Percentiles rank a stretch among this genome's conserved stretches.
Conservation (phyloP, 2,329 filamentous ascomycete genomes). For the Penicillium palitans region DNA sequence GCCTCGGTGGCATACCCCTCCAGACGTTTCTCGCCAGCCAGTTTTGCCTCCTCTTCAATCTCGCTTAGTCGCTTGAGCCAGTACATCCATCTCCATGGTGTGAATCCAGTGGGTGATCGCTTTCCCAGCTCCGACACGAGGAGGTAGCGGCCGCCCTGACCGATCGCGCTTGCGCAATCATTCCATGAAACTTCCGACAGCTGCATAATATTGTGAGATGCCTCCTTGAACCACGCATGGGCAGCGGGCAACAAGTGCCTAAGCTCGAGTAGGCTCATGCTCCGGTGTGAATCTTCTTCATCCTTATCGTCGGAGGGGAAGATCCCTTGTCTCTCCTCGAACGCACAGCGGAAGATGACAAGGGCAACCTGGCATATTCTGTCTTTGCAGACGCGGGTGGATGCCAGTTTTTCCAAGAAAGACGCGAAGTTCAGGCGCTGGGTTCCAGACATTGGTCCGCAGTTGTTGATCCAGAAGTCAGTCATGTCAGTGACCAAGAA, state of each 20-base stretch:
- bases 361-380: constrained; percentile 24
- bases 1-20: constrained; percentile 21
- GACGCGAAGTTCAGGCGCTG: constrained; percentile 23
- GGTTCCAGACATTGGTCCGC: constrained; percentile 7
- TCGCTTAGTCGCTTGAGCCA: constrained; percentile 30
- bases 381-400: constrained; percentile 22
- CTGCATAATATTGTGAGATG: constrained; percentile 17
- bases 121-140: constrained; percentile 25
- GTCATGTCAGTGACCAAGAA: constrained; percentile 25
- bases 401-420: constrained; percentile 28
- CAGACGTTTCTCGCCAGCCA: constrained; percentile 19
- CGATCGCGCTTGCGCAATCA: constrained; percentile 20
- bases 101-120: constrained; percentile 25
- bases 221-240: constrained; percentile 8
- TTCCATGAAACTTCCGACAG: constrained; percentile 26
- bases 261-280: constrained; percentile 10
- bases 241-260: constrained; percentile 21
- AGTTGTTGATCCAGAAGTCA: too few relatives aligned
- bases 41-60: constrained; percentile 21
- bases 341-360: constrained; percentile 17
- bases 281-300: constrained; percentile 15
- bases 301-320: constrained; percentile 15
- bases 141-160: constrained; percentile 20
- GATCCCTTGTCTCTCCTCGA: constrained; percentile 17
- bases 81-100: constrained; percentile 29